Evolutionary conservation across 805 yeast species (phyloP), one percentile per base, ranked within the genome.

Genomic region (Priceomyces haplophilus): DNA sequence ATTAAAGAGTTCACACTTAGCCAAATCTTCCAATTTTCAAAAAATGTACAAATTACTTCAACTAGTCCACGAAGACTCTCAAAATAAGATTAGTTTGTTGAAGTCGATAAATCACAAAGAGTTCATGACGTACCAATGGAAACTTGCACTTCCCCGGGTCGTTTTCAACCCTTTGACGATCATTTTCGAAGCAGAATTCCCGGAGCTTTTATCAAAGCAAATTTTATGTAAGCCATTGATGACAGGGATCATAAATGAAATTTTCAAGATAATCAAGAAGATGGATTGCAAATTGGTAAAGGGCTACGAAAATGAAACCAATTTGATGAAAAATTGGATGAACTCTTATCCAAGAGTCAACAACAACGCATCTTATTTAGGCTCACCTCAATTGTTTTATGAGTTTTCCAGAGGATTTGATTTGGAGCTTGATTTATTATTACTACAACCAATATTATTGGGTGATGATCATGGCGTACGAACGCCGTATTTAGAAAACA

Each of bases 381-480:
- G 73, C 47, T 70, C 79, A 12, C 86, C 89, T 33, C 65, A 72
- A 34, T 65, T 84, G 42, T 83, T 85, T 48, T 88, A 81, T 61
- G 82, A 83, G 55, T 87, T 79, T 54, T 76, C 66, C 57, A 75
- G 58, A 57, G 78, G 51, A 37, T 46, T 48, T 24, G 79, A 78
- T 34, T 61, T 87, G 46, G 80, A 83, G 47, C 70, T 85, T 33
- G 97, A 90, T 65, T 72, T 88, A 56, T 68, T 88, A 34, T 67
- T 90, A 41, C 74, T 90, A 47, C 95, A 88, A 57, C 95, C 96
- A 4, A 90, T 90, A 40, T 68, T 90, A 42, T 70, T 89, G 44
- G 96, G 93, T n/a, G 96, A 89, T 65, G 96, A 89, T 58, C 78
- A 79, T 57, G 82, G 84, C 38, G 82, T 88, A 42, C 83, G 85